Base-by-base conservation (phyloP, 768 basidiomycete species). In the Boletus eberwhitei region DNA sequence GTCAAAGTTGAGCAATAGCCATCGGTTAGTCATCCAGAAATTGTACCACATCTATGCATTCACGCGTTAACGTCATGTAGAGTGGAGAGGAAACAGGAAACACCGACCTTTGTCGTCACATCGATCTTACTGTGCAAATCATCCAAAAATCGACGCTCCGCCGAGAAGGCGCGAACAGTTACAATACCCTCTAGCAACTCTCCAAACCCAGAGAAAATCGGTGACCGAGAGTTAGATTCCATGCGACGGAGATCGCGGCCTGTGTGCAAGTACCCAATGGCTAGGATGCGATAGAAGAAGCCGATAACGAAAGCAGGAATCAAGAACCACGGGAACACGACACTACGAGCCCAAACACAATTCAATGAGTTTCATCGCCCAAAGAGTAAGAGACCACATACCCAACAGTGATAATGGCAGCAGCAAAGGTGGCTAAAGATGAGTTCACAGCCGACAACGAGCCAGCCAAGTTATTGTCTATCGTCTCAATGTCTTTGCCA, bases 101-200 rank as follows among this genome's bases (percentile, higher is more conserved):
- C 12, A 51, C 61, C 36, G 52, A 87, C 88, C 82, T 86, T 83
- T 12, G 83, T 92, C n/a, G 87, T 92, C 47, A 77, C 71, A 57
- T 93, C 88, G 31, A 93, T 79, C 66, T 90, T 91, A 2, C 60
- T 59, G 64, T 90, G 89, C 4, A 95, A 72, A 54, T 79, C 80
- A 50, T 88, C 80, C 60, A 94, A 73, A 77, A 98, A 96, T 5
- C 82, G 74, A 38, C 74, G 73, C 65, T 96, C 93, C 0, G 85
- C 87, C 1, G 88, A 86, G 73, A 96, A 98, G 0, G 94, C 94
- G 53, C 94, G 82, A 39, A 96, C 89, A 6, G 93, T 93, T n/a
- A 93, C 89, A 42, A 95, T 90, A 22, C 93, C 93, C 48, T 93
- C 89, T 19, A 96, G 70, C 11, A 94, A 71, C 64, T 93, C 91